These are phyloP conservation scores for Alternaria metachromatica DNA, from an alignment of 2,329 filamentous ascomycete species.

Conservation along the genomic window DNA sequence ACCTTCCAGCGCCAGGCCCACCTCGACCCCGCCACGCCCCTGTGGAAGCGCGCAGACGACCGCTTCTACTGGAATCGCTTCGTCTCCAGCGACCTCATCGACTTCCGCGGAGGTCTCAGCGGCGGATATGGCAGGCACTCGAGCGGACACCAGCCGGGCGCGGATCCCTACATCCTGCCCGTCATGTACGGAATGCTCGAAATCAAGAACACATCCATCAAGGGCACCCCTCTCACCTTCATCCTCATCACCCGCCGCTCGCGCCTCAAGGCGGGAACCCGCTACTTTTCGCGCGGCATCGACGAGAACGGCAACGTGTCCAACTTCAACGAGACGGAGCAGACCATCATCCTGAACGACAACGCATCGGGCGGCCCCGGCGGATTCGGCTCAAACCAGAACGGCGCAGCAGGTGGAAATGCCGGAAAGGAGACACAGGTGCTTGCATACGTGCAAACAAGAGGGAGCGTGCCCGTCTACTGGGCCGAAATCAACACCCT, in stretches of 20 bases:
- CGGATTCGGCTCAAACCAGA: constrained; percentile 80
- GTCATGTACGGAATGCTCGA: constrained; percentile 97
- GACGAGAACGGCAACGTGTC: constrained; percentile 95
- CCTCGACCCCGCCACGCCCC: constrained; percentile 70
- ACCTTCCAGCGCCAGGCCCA: constrained; percentile 93
- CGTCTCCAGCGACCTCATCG: constrained; percentile 87
- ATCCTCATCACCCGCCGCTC: constrained; percentile 88
- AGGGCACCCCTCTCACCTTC: constrained; percentile 82
- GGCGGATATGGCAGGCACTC: constrained; percentile 64
- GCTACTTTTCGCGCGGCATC: constrained; percentile 93
- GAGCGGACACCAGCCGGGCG: constrained; percentile 72
- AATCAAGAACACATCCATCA: constrained; percentile 85
- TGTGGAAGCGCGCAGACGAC: constrained; percentile 94
- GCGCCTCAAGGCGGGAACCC: constrained; percentile 84
- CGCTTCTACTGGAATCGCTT: constrained; percentile 99
- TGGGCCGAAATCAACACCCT: constrained; percentile 97
- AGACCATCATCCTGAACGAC: constrained; percentile 89
- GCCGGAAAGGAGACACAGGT: constrained; percentile 81
- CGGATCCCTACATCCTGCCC: constrained; percentile 91
- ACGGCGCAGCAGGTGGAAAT: constrained; percentile 63
- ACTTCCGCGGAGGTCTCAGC: constrained; percentile 72
- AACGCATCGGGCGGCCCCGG: constrained; percentile 71
- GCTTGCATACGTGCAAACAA: constrained; percentile 92
- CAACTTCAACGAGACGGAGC: constrained; percentile 99
- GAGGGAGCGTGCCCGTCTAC: constrained; percentile 93